Base-by-base conservation (phyloP, 768 basidiomycete species). In the Megacollybia marginata region DNA sequence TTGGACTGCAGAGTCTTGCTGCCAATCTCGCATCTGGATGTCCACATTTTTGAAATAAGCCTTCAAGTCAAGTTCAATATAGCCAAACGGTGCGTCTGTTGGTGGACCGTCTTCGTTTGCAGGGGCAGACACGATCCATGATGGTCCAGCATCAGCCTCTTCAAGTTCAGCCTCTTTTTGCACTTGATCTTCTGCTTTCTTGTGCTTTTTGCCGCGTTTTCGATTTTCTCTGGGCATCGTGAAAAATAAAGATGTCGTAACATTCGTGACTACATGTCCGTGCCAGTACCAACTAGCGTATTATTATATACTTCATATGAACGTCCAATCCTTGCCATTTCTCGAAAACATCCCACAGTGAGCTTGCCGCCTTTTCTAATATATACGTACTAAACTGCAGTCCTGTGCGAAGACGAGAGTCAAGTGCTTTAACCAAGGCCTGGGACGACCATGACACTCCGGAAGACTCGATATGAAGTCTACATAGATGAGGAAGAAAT, bases 21-120 rank as follows among this genome's bases (percentile, higher is more conserved):
- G 88, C 90, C 93, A 97, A 55, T 87, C 82, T 44, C 82, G 82
- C 36, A 96, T 83, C 61, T 93, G 90, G 32, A 83, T 72, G 54
- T 96, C 91, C 10, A 95, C 91, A 1, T 83, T 90, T 42, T 86
- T 71, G 58, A 96, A 95, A 67, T 97, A 97, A 1, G 92, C 89
- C 64, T 95, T 95, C 31, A 95, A 72, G 60, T 95, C 93, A 16
- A 79, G 77, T 55, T 95, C 92, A 8, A 95, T 82, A 52, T 83
- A 86, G 50, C 92, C 94, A 62, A 93, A 96, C 2, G 93, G 92
- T 42, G 88, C 86, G 52, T 90, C 88, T 13, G 65, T 62, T 58
- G 82, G 73, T 48, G 66, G 48, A 47, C 75, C 72, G 35, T 69
- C 65, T 5, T 56, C 52, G n/a, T 62, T 49, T 32, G 63, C 57